Conservation (phyloP, 768 basidiomycete genomes). For the Favolaschia claudopus region DNA sequence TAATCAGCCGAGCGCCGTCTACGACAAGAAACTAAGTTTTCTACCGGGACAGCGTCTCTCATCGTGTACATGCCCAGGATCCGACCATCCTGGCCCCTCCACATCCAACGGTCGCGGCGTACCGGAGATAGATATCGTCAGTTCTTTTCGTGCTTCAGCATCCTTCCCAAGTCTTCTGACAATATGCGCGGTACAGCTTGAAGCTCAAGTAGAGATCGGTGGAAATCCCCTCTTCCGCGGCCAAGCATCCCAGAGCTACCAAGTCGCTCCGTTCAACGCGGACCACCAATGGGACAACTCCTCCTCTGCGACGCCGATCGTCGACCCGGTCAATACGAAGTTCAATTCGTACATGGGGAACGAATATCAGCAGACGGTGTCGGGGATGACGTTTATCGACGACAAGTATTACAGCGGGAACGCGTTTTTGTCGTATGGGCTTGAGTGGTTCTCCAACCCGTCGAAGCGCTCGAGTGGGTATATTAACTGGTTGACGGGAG, state of each 20-base stretch:
- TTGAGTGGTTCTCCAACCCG: conserved; percentile 69
- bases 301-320: conserved; percentile 49
- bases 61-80: conserved; percentile 71
- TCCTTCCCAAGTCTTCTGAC: not conserved
- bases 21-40: conserved; percentile 58
- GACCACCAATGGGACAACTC: conserved; percentile 57
- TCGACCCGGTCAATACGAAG: conserved; percentile 48
- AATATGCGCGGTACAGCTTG: too few relatives aligned
- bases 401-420: conserved; percentile 54
- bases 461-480: conserved; percentile 56
- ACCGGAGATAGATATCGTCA: conserved; percentile 76
- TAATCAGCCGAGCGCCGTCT: conserved; percentile 53
- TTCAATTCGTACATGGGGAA: conserved; percentile 65
- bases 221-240: conserved; percentile 41
- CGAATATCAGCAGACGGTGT: conserved; percentile 63
- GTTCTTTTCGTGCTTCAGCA: not conserved
- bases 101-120: conserved; percentile 63
- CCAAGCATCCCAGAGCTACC: conserved; percentile 67
- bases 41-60: conserved; percentile 74
- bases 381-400: conserved; percentile 53
- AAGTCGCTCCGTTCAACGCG: conserved; percentile 67
- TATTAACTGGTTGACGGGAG: conserved; percentile 61
- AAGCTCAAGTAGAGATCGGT: conserved; percentile 63
- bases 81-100: conserved; percentile 76
- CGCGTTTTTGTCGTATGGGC: conserved; percentile 57